Percentiles rank a stretch among this genome's conserved stretches.
Evolutionary conservation across 2,329 filamentous ascomycete genomes (phyloP).

Genomic region (Cercospora beticola): DNA sequence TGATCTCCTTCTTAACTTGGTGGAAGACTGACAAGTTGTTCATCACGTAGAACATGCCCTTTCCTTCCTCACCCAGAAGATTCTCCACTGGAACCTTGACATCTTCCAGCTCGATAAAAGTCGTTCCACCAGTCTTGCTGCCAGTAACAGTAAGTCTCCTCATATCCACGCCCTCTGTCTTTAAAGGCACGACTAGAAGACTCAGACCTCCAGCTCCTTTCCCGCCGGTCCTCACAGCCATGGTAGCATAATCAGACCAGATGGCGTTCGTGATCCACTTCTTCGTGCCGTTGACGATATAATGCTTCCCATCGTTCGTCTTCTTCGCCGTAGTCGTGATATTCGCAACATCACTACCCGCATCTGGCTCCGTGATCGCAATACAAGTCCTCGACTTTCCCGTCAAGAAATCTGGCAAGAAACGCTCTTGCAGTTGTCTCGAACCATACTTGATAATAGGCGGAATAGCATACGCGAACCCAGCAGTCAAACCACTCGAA

Average conservation of each 20-base stretch:
- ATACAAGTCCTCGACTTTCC: constrained; percentile 69
- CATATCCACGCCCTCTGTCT: constrained; percentile 63
- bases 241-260: constrained; percentile 65
- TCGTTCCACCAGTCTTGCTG: constrained; percentile 64
- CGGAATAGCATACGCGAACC: constrained; percentile 69
- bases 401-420: constrained; percentile 65
- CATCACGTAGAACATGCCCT: constrained; percentile 65
- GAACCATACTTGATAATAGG: constrained; percentile 68
- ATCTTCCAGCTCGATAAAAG: constrained; percentile 72
- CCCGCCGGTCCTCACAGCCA: constrained; percentile 59
- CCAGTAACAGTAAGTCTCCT: constrained; percentile 65
- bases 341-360: constrained; percentile 70
- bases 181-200: constrained; percentile 27
- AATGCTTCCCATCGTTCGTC: constrained; percentile 62
- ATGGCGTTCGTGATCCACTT: constrained; percentile 78
- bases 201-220: constrained; percentile 46
- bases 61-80: constrained; percentile 66
- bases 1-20: background rate
- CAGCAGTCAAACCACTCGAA: constrained; percentile 61
- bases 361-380: constrained; percentile 73
- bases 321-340: constrained; percentile 67
- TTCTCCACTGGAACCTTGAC: constrained; percentile 69
- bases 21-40: constrained; percentile 23
- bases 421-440: constrained; percentile 60
- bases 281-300: constrained; percentile 70